Evolutionary conservation across 495 filamentous ascomycete species (phyloP), one percentile per base, ranked within the genome.

Genomic region (Parmelia sp.): DNA sequence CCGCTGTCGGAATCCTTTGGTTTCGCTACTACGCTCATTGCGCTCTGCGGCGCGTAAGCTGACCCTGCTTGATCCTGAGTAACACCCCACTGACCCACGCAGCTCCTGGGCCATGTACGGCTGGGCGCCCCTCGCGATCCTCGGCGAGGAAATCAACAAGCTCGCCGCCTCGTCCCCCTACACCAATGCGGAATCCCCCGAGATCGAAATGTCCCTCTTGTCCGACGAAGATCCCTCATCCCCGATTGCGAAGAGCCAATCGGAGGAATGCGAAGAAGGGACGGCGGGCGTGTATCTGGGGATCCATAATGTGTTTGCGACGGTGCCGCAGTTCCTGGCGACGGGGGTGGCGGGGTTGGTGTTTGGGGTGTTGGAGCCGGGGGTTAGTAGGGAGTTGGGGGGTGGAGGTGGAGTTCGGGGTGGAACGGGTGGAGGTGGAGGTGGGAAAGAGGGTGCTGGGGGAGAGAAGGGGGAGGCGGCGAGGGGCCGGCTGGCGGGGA

Each of bases 131-230:
- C 89, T 88, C 66, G 87, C 92, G 10, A 95, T 96, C 70, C 85
- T 97, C 70, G 93, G 93, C n/a, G 82, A 96, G 37, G 92, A 96
- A 73, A 94, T 97, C 67, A 97, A 93, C 78, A 85, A 83, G 65
- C 77, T 97, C 21, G 37, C 9, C 40, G 12, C 63, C 45, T 61
- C 31, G 5, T 36, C 35, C 35, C 25, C 44, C 25, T 27, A 15
- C 23, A 9, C 15, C 25, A 63, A 33, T 33, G 12, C 27, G 57
- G 58, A 51, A 56, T 42, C 35, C 44, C 49, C 15, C 66, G 23
- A 66, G 75, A 14, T 53, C 25, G 49, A 53, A 10, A 53, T 53
- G 49, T 31, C 49, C 15, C 49, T 31, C 25, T 69, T 70, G 19
- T 72, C 77, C 51, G 33, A 59, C 15, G 57, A 57, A 4, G 31